These are phyloP conservation scores for Stephanocyclus meneghinianus DNA, from an alignment of 352 stramenopile species.

Conservation along the genomic window DNA sequence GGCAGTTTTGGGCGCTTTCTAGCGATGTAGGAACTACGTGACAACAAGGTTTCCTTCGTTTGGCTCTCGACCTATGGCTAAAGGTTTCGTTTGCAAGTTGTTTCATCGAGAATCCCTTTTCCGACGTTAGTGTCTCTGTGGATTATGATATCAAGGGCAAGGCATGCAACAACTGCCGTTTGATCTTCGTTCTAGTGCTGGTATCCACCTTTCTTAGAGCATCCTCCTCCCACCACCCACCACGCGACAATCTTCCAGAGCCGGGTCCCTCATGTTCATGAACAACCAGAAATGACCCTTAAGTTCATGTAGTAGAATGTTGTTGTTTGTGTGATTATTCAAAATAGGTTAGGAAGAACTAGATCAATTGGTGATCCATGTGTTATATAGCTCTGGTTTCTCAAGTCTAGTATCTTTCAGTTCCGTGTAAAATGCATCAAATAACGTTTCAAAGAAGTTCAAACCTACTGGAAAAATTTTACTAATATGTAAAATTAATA, in stretches of 20 bases:
- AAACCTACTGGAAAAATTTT: too few relatives aligned
- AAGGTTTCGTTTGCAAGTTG: background rate
- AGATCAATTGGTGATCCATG: too few relatives aligned
- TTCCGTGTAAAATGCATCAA: too few relatives aligned
- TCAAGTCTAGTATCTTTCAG: too few relatives aligned
- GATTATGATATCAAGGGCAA: background rate
- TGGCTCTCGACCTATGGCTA: background rate
- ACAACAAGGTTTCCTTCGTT: conserved; percentile 2
- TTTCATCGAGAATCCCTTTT: too few relatives aligned
- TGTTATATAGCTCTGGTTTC: too few relatives aligned
- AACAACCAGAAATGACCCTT: too few relatives aligned
- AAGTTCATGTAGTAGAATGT: too few relatives aligned
- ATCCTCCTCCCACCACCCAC: conserved; percentile 1
- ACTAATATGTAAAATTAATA: too few relatives aligned
- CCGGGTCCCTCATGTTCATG: background rate
- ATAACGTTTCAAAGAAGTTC: too few relatives aligned
- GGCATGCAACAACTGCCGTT: conserved; percentile 4
- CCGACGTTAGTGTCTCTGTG: background rate
- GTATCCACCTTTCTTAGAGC: background rate
- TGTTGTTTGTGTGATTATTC: too few relatives aligned
- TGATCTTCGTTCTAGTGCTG: background rate
- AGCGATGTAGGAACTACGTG: background rate
- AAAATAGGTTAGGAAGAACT: too few relatives aligned
- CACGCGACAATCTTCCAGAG: conserved; percentile 14
- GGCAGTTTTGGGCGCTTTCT: background rate